These are phyloP conservation scores for Suhomyces tanzawaensis DNA, from an alignment of 805 yeast species.

Conservation along the genomic window DNA sequence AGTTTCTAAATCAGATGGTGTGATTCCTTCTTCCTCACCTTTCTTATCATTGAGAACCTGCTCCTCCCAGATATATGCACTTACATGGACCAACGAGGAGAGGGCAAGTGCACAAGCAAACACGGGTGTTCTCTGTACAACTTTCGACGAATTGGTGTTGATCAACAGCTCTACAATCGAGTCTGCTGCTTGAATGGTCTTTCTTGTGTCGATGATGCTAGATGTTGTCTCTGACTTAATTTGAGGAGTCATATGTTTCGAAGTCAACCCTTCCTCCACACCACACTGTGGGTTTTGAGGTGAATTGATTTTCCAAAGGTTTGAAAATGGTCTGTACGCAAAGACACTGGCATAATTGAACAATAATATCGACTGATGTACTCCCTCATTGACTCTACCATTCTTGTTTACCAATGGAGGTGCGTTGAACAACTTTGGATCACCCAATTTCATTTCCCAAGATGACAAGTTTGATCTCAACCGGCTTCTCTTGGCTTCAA, in stretches of 20 bases:
- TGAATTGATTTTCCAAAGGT: constrained; percentile 47
- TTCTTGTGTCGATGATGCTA: constrained; percentile 47
- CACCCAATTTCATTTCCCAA: constrained; percentile 46
- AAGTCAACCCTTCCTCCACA: constrained; percentile 17
- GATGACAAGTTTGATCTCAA: constrained; percentile 48
- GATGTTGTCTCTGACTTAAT: constrained; percentile 40
- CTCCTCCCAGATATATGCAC: constrained; percentile 54
- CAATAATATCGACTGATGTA: constrained; percentile 49
- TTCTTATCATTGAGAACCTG: constrained; percentile 22
- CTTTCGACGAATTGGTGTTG: constrained; percentile 46
- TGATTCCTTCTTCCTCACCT: constrained; percentile 1
- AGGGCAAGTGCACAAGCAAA: constrained; percentile 54
- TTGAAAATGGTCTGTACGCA: constrained; percentile 53
- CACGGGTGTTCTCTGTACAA: constrained; percentile 47
- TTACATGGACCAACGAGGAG: constrained; percentile 49
- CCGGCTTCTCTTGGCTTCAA: constrained; percentile 32
- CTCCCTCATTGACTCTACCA: constrained; percentile 53
- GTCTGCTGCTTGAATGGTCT: constrained; percentile 54
- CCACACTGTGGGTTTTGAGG: constrained; percentile 40
- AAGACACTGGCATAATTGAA: constrained; percentile 53
- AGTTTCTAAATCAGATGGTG: constrained; percentile 30
- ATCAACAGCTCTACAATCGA: constrained; percentile 45
- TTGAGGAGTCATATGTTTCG: constrained; percentile 12
- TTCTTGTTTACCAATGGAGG: constrained; percentile 42
- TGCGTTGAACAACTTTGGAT: constrained; percentile 39